Evolutionary conservation across 1,139 yeast genomes (phyloP), one percentile per base, ranked within the genome.

Genomic region (Pichia kudriavzevii): DNA sequence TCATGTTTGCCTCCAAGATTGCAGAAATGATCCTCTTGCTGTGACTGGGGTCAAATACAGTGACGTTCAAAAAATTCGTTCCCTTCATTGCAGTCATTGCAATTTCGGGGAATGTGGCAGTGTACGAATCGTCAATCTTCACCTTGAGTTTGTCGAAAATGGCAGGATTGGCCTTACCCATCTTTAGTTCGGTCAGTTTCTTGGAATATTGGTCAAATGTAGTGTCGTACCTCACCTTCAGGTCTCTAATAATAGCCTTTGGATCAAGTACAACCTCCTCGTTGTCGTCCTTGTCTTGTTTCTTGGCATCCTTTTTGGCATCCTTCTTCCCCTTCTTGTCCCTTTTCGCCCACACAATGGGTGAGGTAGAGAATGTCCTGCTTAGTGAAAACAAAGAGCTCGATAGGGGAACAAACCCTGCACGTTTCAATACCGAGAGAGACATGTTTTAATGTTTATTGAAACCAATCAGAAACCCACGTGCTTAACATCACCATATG

Each of bases 81-180:
- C 91, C 91, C 49, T 84, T 81, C 35, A 78, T 52, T 1, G 84
- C 68, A 7, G 94, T 77, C 42, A 83, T 82, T 1, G 96, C 95
- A 22, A 87, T 59, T 7, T 75, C 66, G 5, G 72, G 68, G 52
- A 79, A 80, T 7, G 66, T 67, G 6, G 58, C 53, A n/a, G 60
- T 55, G 38, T 61, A 61, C 25, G 66, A 66, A 19, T 61, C 61
- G 17, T 64, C 66, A n/a, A 71, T 54, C n/a, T 64, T 61, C 9
- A 87, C 69, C 30, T 57, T 58, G 42, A 85, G 58, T 12, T 67
- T 58, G 55, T 82, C 82, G 49, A 85, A 82, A 18, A 80, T 68
- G 23, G 65, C 63, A 1, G 88, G 79, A 45, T 76, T 77, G 4
- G 83, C 65, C 39, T 70, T 72, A 3, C 93, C 94, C 49, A 77